Percentiles rank a stretch among this genome's conserved stretches.
Evolutionary conservation across 495 filamentous ascomycete species (phyloP).

Genomic region (Aspergillus biplanus): DNA sequence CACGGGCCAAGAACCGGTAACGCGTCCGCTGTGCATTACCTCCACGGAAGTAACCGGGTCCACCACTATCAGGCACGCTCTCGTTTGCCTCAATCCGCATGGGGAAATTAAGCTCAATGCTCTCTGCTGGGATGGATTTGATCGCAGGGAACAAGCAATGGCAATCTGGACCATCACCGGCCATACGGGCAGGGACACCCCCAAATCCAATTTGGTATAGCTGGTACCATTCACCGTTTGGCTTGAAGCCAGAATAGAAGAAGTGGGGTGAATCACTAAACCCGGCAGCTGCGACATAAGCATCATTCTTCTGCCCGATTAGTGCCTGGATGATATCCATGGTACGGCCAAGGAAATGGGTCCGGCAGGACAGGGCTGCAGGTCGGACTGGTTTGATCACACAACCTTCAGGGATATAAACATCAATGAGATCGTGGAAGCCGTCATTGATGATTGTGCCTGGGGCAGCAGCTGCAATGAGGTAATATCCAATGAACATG

Average conservation of each 20-base stretch:
- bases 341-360: constrained; percentile 48
- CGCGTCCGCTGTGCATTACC: constrained; percentile 53
- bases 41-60: constrained; percentile 50
- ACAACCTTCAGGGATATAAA: constrained; percentile 47
- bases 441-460: constrained; percentile 51
- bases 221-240: constrained; percentile 54
- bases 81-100: constrained; percentile 54
- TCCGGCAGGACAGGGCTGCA: constrained; percentile 53
- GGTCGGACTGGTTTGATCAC: constrained; percentile 53
- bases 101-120: constrained; percentile 54
- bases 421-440: constrained; percentile 54
- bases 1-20: constrained; percentile 50
- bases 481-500: constrained; percentile 56
- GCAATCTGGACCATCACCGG: constrained; percentile 54
- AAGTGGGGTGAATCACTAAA: constrained; percentile 57
- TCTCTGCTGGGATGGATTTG: constrained; percentile 55
- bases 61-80: constrained; percentile 52
- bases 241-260: constrained; percentile 55
- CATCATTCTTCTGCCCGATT: constrained; percentile 49
- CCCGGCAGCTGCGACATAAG: constrained; percentile 52
- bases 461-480: constrained; percentile 50
- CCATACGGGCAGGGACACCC: constrained; percentile 51
- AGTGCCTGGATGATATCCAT: constrained; percentile 55
- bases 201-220: constrained; percentile 58
- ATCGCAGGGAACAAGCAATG: constrained; percentile 57